Conservation (phyloP, 345 rosid species). For the Physaria fendleri region DNA sequence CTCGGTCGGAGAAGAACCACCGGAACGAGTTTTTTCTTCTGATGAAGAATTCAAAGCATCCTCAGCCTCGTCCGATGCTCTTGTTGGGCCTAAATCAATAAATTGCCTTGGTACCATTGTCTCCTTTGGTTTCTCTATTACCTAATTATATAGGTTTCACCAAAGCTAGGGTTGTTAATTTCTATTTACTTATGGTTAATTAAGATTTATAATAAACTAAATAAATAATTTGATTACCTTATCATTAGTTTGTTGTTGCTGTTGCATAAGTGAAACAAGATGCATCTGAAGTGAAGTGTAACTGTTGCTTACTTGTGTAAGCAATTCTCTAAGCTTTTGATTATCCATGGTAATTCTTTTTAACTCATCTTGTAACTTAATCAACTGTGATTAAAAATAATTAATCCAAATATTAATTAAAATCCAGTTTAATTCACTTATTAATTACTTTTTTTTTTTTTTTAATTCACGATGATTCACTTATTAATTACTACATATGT, state of each 20-base stretch:
- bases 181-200: not conserved
- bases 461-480: no score
- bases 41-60: constrained; percentile 59
- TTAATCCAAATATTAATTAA: not conserved
- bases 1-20: constrained; percentile 29
- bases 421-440: not conserved
- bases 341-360: constrained; percentile 67
- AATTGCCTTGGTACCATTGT: constrained; percentile 55
- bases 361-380: constrained; percentile 57
- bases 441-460: no score
- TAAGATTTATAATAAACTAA: no score
- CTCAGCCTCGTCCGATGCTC: constrained; percentile 33
- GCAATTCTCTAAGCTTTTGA: constrained; percentile 65
- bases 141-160: constrained; percentile 28
- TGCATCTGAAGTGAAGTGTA: constrained; percentile 66
- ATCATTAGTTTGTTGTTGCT: constrained; percentile 26
- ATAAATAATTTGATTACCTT: constrained; percentile 7
- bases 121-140: constrained; percentile 40
- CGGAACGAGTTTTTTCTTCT: constrained; percentile 69
- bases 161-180: not conserved
- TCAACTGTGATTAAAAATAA: constrained; percentile 29
- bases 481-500: not conserved
- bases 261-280: constrained; percentile 55
- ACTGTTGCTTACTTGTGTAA: constrained; percentile 59
- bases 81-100: constrained; percentile 49